These are phyloP conservation scores for Rugosomyces carneus DNA, from an alignment of 1,284 basidiomycete species.

Conservation along the genomic window DNA sequence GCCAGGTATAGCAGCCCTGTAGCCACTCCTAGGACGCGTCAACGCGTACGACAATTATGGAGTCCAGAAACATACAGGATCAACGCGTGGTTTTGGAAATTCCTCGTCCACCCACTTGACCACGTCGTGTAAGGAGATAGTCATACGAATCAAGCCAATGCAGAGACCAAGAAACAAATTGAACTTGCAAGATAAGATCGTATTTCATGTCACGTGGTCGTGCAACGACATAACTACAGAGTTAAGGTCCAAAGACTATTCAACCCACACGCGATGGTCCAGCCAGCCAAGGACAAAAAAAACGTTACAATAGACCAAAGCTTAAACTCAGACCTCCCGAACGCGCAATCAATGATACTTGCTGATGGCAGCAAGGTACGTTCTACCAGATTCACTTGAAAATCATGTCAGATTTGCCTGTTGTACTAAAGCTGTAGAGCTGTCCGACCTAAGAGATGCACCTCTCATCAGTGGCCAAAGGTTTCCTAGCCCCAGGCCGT, in stretches of 20 bases:
- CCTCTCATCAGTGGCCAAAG: constrained; percentile 35
- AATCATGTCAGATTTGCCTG: neutral
- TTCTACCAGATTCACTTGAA: constrained; percentile 32
- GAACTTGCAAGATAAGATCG: no score
- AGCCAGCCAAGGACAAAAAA: no score
- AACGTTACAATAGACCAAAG: no score
- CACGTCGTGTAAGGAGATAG: constrained; percentile 25
- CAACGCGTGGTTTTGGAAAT: constrained; percentile 50
- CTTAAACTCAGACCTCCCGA: neutral
- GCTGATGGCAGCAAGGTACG: constrained; percentile 34
- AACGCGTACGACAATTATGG: neutral
- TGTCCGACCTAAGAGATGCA: constrained; percentile 29
- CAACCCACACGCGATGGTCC: no score
- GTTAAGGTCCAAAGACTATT: no score
- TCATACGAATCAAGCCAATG: constrained; percentile 23
- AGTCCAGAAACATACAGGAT: constrained; percentile 37
- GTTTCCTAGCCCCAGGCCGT: constrained; percentile 34
- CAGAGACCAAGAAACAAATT: no score
- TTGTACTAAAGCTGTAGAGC: neutral
- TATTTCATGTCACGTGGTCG: no score
- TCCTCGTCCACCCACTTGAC: constrained; percentile 39
- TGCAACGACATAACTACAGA: no score
- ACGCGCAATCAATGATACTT: constrained; percentile 28
- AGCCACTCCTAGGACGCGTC: constrained; percentile 57
- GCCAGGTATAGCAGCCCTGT: constrained; percentile 60